Base-by-base conservation (phyloP, 129 eudicot species). In the Helianthus tuberosus region DNA sequence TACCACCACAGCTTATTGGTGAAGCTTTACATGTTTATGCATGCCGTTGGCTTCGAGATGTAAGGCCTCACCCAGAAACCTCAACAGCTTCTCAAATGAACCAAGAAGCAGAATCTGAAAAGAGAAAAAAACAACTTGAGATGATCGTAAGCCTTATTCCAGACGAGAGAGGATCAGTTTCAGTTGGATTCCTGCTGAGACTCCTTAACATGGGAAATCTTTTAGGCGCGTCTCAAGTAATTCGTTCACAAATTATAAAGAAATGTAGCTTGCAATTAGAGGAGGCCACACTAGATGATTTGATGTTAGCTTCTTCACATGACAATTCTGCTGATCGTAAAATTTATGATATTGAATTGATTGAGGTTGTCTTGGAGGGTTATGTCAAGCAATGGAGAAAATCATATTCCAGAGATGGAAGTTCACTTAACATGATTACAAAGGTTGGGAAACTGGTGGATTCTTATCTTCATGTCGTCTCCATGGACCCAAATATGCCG, bases 1-100 rank as follows among this genome's bases (percentile, higher is more conserved):
- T 89, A 73, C 85, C 86, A 43, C 91, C 86, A 16, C 91, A 87
- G 80, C 93, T 92, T 63, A 89, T 92, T 20, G 97, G 97, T 16
- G 97, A 92, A 73, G 93, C 96, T 3, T 72, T 92, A 82, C 97
- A 92, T 66, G 97, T 92, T 48, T 92, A 92, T 27, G 83, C 96
- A 6, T 79, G 82, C 67, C 89, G 85, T 47, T 87, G 96, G 96
- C 89, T 92, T 70, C 91, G 82, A 29, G 85, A 83, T 32, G 73
- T 76, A 72, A 78, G 68, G 44, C 36, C 64, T 27, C 69, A 76
- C 35, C 57, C 76, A 0, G 88, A 86, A 67, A 77, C 83, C 29
- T 82, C 87, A 23, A 52, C 78, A 29, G 29, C 82, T 60, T 66
- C 84, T 60, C 61, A 48, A 71, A 53, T 47, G 35, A 72, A 57